Evolutionary conservation across 371 early-diverging fungal species (phyloP).

Genomic region (Dichotomocladium elegans): DNA sequence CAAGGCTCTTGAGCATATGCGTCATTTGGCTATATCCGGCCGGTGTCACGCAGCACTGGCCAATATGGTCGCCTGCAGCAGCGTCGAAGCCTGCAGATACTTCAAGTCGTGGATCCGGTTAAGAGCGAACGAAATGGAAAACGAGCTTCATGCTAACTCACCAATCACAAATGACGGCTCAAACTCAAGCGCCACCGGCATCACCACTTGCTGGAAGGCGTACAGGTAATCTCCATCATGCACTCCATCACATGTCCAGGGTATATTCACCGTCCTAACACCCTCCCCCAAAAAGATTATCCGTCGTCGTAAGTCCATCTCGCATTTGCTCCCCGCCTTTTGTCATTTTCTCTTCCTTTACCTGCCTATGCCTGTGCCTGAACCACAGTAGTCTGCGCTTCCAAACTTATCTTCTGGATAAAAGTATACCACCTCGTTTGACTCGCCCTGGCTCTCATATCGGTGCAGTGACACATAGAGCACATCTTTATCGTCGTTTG

Average conservation of each 20-base stretch:
- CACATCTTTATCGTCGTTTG: constrained; percentile 73
- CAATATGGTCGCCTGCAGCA: constrained; percentile 80
- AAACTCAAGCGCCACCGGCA: constrained; percentile 85
- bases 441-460: constrained; percentile 68
- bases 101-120: no score
- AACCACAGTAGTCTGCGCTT: constrained; percentile 56
- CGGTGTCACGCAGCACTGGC: constrained; percentile 80
- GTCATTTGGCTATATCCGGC: constrained; percentile 86
- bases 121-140: no score
- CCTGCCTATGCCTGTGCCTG: constrained; percentile 61
- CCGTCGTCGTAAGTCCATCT: not conserved
- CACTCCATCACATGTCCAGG: constrained; percentile 76
- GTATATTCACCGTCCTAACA: constrained; percentile 79
- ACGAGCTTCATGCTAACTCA: constrained; percentile 18
- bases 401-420: constrained; percentile 68
- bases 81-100: constrained; percentile 93
- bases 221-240: constrained; percentile 85
- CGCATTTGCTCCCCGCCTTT: not conserved
- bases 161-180: constrained; percentile 79
- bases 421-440: no score
- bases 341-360: constrained; percentile 13
- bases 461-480: constrained; percentile 86
- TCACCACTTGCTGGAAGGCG: constrained; percentile 71
- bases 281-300: no score
- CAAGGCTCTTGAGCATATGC: constrained; percentile 66